Base-by-base conservation (phyloP, 2,329 filamentous ascomycete species). In the Bipolaris zeicola region DNA sequence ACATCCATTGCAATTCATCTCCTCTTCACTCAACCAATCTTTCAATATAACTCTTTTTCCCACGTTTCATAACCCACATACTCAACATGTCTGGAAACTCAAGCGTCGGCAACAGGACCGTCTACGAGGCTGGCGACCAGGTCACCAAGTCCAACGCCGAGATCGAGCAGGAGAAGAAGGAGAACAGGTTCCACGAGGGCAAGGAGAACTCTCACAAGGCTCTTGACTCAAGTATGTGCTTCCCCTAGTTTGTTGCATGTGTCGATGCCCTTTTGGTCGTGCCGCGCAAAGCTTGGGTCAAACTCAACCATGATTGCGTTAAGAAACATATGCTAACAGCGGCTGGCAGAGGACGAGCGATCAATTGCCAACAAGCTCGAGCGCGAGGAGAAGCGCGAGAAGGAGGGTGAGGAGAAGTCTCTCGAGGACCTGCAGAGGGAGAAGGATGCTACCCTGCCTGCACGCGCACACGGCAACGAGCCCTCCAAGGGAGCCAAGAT, bases 111-210 rank as follows among this genome's bases (percentile, higher is more conserved):
- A 82, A 80, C 74, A 69, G 78, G 61, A 74, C 77, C 58, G 78
- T 91, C 73, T 93, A 95, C 79, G 89, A 93, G 79, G 87, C 83
- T 55, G 88, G 87, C 56, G 90, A 95, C 78, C 90, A 95, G 77
- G 84, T 85, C 68, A 91, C 87, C 74, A 73, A 78, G 60, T 83
- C 85, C 60, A 72, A 83, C 57, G 81, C 83, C 2, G 79, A 83
- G 59, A 77, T 82, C 39, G 76, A 82, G 22, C 79, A 82, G 18
- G 79, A 84, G 49, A 78, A 82, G 52, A 78, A 82, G 26, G 80
- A 82, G 20, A 80, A 85, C 52, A 82, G 86, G 58, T 95, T 85
- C 79, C 80, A 92, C 59, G 89, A 94, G 79, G 91, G 91, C 67
- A 81, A 88, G 74, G 75, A 82, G 56, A 81, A 90, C 74, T 88